A percentile compares a stretch with the other conserved stretches of the same genome.
Conservation (phyloP, 129 eudicot genomes). For the Glebionis coronaria region DNA sequence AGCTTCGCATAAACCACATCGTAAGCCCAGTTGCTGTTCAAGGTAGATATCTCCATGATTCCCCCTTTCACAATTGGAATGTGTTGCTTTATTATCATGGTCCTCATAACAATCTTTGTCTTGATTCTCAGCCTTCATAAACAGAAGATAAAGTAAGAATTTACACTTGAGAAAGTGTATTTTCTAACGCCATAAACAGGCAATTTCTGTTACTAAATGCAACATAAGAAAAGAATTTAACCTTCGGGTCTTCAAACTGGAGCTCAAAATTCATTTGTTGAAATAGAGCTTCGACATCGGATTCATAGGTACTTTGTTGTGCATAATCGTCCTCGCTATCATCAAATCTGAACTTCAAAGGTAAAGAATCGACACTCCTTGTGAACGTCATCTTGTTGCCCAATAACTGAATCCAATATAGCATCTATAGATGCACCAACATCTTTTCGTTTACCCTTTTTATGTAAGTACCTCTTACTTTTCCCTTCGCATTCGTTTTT, state of each 20-base stretch:
- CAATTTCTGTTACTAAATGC: no score
- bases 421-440: slow-evolving; percentile 10
- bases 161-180: no score
- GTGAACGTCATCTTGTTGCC: no score
- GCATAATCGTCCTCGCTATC: slow-evolving; percentile 34
- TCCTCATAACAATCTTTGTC: not conserved
- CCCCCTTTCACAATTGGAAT: slow-evolving; percentile 21
- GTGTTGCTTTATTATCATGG: not conserved
- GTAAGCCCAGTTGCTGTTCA: slow-evolving; percentile 49
- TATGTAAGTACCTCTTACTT: not conserved
- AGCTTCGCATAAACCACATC: slow-evolving; percentile 40
- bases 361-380: slow-evolving; percentile 12
- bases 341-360: slow-evolving; percentile 41
- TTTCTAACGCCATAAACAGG: no score
- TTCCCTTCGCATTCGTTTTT: not conserved
- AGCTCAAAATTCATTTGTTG: slow-evolving; percentile 29
- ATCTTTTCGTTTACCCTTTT: slow-evolving; percentile 9
- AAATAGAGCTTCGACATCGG: slow-evolving; percentile 21
- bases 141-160: no score
- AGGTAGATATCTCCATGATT: slow-evolving; percentile 31
- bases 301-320: slow-evolving; percentile 26
- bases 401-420: slow-evolving; percentile 25
- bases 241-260: slow-evolving; percentile 14
- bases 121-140: no score
- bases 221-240: slow-evolving; percentile 18